Percentiles rank a stretch among this genome's conserved stretches.
Evolutionary conservation across 192 early-diverging fungal species (phyloP).

Genomic region (Coemansia sp.): DNA sequence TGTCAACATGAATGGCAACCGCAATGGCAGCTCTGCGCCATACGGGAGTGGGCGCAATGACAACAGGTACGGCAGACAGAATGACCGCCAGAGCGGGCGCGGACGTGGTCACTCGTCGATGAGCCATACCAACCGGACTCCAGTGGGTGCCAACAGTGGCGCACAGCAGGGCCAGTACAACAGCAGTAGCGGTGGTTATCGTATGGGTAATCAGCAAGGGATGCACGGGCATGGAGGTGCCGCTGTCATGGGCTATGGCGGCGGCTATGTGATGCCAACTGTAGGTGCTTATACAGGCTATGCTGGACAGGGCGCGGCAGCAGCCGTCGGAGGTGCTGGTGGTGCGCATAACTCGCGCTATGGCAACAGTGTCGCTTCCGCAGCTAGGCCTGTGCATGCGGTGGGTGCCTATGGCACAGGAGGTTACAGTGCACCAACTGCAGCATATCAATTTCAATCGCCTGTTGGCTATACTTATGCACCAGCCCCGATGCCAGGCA

Average conservation of each 20-base stretch:
- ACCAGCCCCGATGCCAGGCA: slow-evolving; percentile 17
- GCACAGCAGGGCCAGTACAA: slow-evolving; percentile 8
- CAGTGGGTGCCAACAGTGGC: slow-evolving; percentile 17
- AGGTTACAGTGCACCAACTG: slow-evolving; percentile 16
- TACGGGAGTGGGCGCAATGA: slow-evolving; percentile 20
- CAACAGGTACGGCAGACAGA: slow-evolving; percentile 19
- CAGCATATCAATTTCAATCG: slow-evolving; percentile 35
- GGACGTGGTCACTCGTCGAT: slow-evolving; percentile 14
- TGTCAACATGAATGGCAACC: slow-evolving; percentile 3
- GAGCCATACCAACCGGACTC: slow-evolving; percentile 40
- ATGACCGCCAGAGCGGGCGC: slow-evolving; percentile 28
- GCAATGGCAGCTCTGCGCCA: neutral
- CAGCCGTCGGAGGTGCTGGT: too few species aligned
- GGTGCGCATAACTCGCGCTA: slow-evolving; percentile 25
- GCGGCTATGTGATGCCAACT: slow-evolving; percentile 34
- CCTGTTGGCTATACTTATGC: slow-evolving; percentile 37
- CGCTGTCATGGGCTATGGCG: slow-evolving; percentile 21
- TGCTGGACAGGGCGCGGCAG: slow-evolving; percentile 22
- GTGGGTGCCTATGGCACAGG: slow-evolving; percentile 21
- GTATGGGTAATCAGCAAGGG: slow-evolving; percentile 11
- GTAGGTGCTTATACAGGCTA: slow-evolving; percentile 25
- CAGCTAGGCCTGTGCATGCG: slow-evolving; percentile 11
- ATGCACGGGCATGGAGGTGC: neutral
- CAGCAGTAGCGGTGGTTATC: slow-evolving; percentile 23
- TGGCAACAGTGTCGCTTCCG: slow-evolving; percentile 8